Evolutionary conservation across 2,329 filamentous ascomycete species (phyloP), one percentile per base, ranked within the genome.

Genomic region (Fusarium lyarnte): DNA sequence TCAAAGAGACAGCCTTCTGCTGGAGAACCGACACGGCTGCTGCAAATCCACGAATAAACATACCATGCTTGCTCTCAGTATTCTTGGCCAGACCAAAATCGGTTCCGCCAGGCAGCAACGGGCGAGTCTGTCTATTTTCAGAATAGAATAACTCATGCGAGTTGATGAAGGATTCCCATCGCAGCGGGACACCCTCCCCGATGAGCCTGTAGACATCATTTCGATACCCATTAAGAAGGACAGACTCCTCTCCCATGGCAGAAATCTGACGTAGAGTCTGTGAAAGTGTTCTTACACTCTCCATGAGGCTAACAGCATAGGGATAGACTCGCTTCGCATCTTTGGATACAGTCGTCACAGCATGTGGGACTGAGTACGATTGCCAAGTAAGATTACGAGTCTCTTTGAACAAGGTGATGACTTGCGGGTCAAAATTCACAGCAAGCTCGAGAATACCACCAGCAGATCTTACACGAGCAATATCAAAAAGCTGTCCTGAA

Each of bases 261-360:
- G 90, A 87, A 66, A 99, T 97, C 55, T 93, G 90, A 35, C 94
- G 91, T 75, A 92, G 92, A 0, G 94, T 98, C 82, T 98, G 95
- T 4, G 94, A 89, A 72, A 97, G 92, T 0, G 94, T 98, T 65
- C 95, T 90, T n/a, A 98, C 94, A 78, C 94, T 98, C 83, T 99
- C 96, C 94, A 99, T 99, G 74, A 99, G 84, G 79, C 95, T 98
- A 73, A 99, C 95, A 29, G 97, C 96, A 78, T 97, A 99, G 0
- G 96, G 96, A 77, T 99, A 99, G 8, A 99, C 96, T 58, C 96
- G 90, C 83, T 98, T 97, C n/a, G 96, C 97, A 80, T 99, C 96
- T 82, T 98, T 99, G 2, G 97, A 97, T 59, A 97, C 94, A 72
- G 94, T 98, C 82, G 92, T 97, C 78, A 99, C 94, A 19, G 93